These are phyloP conservation scores for Cryptosporidium viatorum DNA, from an alignment of 169 alveolate species.

Conservation along the genomic window DNA sequence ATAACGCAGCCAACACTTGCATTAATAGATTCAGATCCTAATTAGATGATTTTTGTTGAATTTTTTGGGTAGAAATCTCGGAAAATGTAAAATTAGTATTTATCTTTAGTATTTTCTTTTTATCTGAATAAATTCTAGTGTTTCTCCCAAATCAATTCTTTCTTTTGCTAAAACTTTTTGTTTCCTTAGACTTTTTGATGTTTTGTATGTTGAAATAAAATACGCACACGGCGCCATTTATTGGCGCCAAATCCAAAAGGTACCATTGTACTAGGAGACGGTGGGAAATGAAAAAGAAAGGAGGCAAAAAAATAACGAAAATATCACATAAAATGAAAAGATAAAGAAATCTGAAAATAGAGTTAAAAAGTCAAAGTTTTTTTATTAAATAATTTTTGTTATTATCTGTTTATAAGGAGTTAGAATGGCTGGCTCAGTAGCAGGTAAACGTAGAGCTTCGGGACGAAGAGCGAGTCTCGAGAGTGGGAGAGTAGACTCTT, in stretches of 20 bases:
- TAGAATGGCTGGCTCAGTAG: not conserved
- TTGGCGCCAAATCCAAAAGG: constrained; percentile 25
- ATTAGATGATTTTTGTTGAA: not conserved
- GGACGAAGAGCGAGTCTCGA: constrained; percentile 43
- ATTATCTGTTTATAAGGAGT: not conserved
- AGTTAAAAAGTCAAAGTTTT: not conserved
- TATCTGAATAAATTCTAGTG: too few species aligned
- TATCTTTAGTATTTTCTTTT: too few species aligned
- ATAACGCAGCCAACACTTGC: constrained; percentile 10
- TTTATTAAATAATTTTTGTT: not conserved
- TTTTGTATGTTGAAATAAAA: not conserved
- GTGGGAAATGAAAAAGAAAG: not conserved
- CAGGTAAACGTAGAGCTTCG: not conserved
- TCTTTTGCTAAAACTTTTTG: not conserved
- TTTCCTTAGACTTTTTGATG: not conserved
- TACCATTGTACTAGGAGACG: constrained; percentile 9
- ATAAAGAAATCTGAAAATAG: not conserved
- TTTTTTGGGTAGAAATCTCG: not conserved
- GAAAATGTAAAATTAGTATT: too few species aligned
- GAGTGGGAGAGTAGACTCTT: constrained; percentile 19
- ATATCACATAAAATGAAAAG: not conserved
- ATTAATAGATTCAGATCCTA: constrained; percentile 6
- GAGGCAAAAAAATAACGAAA: not conserved
- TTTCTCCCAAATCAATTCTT: not conserved
- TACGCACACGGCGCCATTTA: not conserved